These are phyloP conservation scores for Mycena epipterygia DNA, from an alignment of 768 basidiomycete genomes.

Conservation along the genomic window DNA sequence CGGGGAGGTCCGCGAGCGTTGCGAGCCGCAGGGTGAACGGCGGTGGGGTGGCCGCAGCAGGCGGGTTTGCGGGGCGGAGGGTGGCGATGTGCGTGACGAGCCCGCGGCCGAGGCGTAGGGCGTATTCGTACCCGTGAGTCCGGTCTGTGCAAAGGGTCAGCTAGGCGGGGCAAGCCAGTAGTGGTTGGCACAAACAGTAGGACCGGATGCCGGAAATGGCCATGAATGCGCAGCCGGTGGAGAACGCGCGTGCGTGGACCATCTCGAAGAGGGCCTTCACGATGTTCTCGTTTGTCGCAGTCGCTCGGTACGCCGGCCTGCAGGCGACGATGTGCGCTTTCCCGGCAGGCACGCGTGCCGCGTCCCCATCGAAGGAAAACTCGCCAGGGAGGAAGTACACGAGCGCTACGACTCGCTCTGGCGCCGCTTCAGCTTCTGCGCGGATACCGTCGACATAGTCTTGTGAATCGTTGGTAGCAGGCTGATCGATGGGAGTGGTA, in stretches of 20 bases:
- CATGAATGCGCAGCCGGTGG: slow-evolving; percentile 18
- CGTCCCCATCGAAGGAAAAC: slow-evolving; percentile 4
- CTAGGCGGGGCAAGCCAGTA: no score
- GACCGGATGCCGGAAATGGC: not conserved
- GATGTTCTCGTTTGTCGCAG: not conserved
- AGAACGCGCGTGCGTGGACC: not conserved
- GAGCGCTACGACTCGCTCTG: not conserved
- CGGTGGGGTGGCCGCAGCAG: no score
- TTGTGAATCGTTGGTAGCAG: not conserved
- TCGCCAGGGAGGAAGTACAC: slow-evolving; percentile 8
- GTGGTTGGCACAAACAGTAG: slow-evolving; percentile 11
- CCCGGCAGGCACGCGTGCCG: not conserved
- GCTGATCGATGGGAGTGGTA: not conserved
- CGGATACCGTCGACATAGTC: slow-evolving; percentile 1
- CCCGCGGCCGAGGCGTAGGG: slow-evolving; percentile 6
- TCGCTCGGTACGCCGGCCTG: not conserved
- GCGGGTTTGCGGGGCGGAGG: not conserved
- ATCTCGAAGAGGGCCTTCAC: not conserved
- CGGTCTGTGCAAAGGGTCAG: not conserved
- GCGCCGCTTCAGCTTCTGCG: not conserved
- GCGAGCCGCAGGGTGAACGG: slow-evolving; percentile 9
- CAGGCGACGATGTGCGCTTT: not conserved
- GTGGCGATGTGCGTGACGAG: slow-evolving; percentile 6
- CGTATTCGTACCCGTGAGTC: slow-evolving; percentile 19
- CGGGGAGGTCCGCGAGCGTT: slow-evolving; percentile 13